phyloP scores from a whole-genome alignment of 345 rosid genomes.

The Linum usitatissimum region DNA sequence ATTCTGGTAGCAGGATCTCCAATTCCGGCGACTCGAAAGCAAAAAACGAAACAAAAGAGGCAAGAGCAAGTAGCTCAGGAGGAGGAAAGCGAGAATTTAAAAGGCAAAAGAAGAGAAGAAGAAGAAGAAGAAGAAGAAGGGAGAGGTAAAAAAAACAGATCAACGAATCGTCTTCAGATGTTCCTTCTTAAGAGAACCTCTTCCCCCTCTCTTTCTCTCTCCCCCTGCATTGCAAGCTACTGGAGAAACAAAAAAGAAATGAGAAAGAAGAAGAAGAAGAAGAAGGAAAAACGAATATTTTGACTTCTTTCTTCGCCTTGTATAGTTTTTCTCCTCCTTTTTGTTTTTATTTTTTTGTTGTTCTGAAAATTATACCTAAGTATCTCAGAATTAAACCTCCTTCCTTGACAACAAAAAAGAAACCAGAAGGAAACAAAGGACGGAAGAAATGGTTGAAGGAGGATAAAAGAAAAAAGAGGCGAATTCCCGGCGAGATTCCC shows the following conservation, averaged over 20 bases:
- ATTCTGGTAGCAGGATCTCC: conserved; percentile 5
- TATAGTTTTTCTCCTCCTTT: neutral
- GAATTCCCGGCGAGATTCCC: conserved; percentile 36
- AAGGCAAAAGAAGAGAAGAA: conserved; percentile 15
- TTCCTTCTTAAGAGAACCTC: conserved; percentile 2
- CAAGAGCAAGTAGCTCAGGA: neutral
- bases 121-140: conserved; percentile 7
- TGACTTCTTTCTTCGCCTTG: conserved; percentile 15
- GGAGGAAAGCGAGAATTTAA: conserved; percentile 9
- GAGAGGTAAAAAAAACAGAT: neutral
- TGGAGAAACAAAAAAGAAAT: conserved; percentile 7
- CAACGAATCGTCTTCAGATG: conserved; percentile 31
- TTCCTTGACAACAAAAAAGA: neutral
- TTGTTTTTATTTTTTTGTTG: conserved; percentile 24
- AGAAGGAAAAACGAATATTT: conserved; percentile 12
- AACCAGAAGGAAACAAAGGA: neutral
- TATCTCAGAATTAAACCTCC: conserved; percentile 8
- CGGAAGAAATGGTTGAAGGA: neutral
- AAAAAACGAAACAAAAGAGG: conserved; percentile 11
- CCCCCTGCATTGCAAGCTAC: conserved; percentile 40
- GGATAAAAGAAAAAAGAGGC: conserved; percentile 14
- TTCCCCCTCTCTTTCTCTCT: conserved; percentile 9
- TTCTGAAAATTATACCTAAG: conserved; percentile 9
- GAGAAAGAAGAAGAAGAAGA: conserved; percentile 22
- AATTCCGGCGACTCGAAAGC: conserved; percentile 11